Evolutionary conservation across 345 rosid genomes (phyloP), one percentile per base, ranked within the genome.

Genomic region (Excoecaria agallocha): DNA sequence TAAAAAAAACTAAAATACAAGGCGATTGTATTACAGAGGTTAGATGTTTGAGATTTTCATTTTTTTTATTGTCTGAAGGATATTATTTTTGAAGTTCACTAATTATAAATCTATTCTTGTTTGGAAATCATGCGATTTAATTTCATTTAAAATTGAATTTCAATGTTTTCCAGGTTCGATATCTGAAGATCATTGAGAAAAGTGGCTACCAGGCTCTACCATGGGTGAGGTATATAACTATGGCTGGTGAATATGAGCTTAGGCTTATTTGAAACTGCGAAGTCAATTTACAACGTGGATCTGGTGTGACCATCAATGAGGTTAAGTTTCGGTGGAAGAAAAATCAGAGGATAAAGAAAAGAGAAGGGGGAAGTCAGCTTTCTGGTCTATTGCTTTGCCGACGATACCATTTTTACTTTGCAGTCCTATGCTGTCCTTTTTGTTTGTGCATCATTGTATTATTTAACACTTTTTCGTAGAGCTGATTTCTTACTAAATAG

Each of bases 201-300:
- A 93, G 96, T 62, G 97, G 97, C 52, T 95, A 95, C 79, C 99
- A 91, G 68, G 98, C 98, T 69, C 98, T 93, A 74, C 99, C 99
- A 72, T 95, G 99, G 99, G 98, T 93, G 74, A 88, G 99, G 78
- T 95, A 93, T 85, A 95, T 95, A 79, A 93, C 99, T 45, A 95
- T 89, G 98, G 99, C 97, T 70, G 99, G 98, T 48, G 99, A 95
- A 80, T 95, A 95, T 67, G 98, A 95, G 77, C 87, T 93, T 55
- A 82, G 99, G 77, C 95, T 94, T 77, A 81, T 89, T 78, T 89
- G 81, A 86, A 41, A 19, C 17, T 19, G 60, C 63, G 41, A 30
- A 12, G 19, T 61, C 35, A 75, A n/a, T 12, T 12, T 12, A 52
- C 62, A 7, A 50, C 59, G 5, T 51, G 55, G 51, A 38, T 58